A percentile compares a stretch with the other conserved stretches of the same genome.
Evolutionary conservation across 768 basidiomycete genomes (phyloP).

Genomic region (Kwoniella dendrophila): DNA sequence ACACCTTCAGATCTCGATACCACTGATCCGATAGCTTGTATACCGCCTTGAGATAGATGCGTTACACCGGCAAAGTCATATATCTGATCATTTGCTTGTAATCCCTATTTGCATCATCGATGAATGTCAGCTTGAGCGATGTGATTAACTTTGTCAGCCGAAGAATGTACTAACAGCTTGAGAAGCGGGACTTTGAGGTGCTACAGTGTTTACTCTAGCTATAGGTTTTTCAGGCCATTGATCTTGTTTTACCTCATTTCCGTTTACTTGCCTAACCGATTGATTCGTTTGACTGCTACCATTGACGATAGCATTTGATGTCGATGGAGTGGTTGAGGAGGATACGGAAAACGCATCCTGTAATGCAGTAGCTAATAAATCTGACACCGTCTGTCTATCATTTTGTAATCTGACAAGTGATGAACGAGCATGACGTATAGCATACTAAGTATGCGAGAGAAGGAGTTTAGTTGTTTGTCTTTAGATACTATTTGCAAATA

Average conservation of each 20-base stretch:
- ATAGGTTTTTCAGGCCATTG: slow-evolving; percentile 58
- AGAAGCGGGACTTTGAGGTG: slow-evolving; percentile 77
- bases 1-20: slow-evolving; percentile 80
- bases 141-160: neutral
- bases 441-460: slow-evolving; percentile 32
- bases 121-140: neutral
- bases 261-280: slow-evolving; percentile 44
- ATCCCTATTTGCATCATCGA: slow-evolving; percentile 13
- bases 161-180: slow-evolving; percentile 65
- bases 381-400: slow-evolving; percentile 69
- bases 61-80: slow-evolving; percentile 61
- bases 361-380: slow-evolving; percentile 69
- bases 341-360: slow-evolving; percentile 65
- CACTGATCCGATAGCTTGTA: slow-evolving; percentile 72
- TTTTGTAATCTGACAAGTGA: slow-evolving; percentile 80
- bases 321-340: neutral
- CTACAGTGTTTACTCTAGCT: slow-evolving; percentile 79
- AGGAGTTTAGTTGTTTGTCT: neutral
- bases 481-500: neutral
- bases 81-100: slow-evolving; percentile 35
- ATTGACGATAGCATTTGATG: slow-evolving; percentile 16
- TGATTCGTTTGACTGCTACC: neutral
- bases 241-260: slow-evolving; percentile 38
- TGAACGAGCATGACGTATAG: slow-evolving; percentile 60
- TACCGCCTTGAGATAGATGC: slow-evolving; percentile 67